Evolutionary conservation across 108 stramenopile species (phyloP), one percentile per base, ranked within the genome.

Genomic region (Skeletonema potamos): DNA sequence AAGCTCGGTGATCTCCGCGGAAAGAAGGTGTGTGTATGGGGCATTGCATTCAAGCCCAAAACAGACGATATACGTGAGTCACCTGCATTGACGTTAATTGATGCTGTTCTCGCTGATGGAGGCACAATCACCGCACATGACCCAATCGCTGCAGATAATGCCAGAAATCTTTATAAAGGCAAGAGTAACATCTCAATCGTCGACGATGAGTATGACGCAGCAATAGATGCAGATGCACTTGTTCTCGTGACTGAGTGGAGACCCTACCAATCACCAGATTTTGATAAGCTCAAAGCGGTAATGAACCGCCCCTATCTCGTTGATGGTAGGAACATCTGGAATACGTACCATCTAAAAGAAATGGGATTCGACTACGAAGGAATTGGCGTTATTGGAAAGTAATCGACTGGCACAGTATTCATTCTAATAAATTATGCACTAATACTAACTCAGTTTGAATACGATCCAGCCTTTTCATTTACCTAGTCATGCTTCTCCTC

Each of bases 41-140:
- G 64, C 11, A 43, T 64, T 29, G 64, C 64, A 26, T 64, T 64
- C 27, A 64, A 64, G 29, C 64, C 64, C 24, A 64, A 64, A 28
- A 64, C 64, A n/a, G 64, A 64, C 13, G 64, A 64, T 51, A 64
- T 64, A 44, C 64, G 64, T 6, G 64, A 64, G 44, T 46, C 43
- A 4, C 64, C 64, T n/a, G 46, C 64, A 30, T 3, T 64, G 15
- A 64, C 41, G 3, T 64, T 64, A 28, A 64, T 64, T 44, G 64
- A 64, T 29, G 43, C 41, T 1, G 64, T 64, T 27, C 41, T 64
- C 28, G 64, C 64, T 27, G 64, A 64, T 29, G 64, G 64, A 44
- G 64, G 64, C 0, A 39, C 27, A 3, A 28, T 64, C 2, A 11
- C 37, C 3, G 64, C 64, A 4, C 64, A 64, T 15, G 64, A 64